A percentile compares a stretch with the other conserved stretches of the same genome.
These are phyloP conservation scores for Auxenochlorella pyrenoidosa DNA, from an alignment of 139 green algal genomes.

Conservation along the genomic window DNA sequence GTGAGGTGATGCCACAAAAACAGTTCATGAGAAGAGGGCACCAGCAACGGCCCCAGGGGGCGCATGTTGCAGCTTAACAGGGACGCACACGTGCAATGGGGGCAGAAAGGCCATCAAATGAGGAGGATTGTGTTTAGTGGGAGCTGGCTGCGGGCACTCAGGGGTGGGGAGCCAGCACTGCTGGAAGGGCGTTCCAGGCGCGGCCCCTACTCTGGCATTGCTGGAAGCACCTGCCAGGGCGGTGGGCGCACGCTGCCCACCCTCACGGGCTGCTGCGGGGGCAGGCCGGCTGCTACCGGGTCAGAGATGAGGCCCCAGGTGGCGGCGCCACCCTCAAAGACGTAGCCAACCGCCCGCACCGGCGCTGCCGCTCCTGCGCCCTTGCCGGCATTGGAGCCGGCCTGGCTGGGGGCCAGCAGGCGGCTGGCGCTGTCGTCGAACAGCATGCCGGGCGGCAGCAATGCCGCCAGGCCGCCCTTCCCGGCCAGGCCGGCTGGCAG, in stretches of 20 bases:
- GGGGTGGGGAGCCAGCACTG: too few relatives aligned
- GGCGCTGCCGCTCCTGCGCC: background rate
- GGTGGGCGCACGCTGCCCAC: background rate
- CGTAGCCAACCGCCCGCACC: background rate
- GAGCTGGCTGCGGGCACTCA: too few relatives aligned
- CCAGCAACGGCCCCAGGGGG: too few relatives aligned
- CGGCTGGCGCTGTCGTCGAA: background rate
- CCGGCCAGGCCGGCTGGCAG: background rate
- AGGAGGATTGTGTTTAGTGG: too few relatives aligned
- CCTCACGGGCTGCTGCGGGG: background rate
- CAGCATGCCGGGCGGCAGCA: background rate
- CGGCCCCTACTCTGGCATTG: too few relatives aligned
- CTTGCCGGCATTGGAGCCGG: too few relatives aligned
- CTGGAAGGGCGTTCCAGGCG: too few relatives aligned
- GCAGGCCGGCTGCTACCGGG: background rate
- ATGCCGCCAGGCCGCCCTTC: background rate
- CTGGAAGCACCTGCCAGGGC: background rate
- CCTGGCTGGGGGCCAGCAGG: background rate
- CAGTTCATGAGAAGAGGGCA: too few relatives aligned
- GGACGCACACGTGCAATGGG: too few relatives aligned
- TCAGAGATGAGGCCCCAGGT: background rate
- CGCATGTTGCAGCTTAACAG: too few relatives aligned
- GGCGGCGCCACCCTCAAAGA: background rate
- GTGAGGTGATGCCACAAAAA: too few relatives aligned
- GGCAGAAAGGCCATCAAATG: too few relatives aligned